Evolutionary conservation across 352 stramenopile genomes (phyloP).

Genomic region (Aphanomyces invadans): DNA sequence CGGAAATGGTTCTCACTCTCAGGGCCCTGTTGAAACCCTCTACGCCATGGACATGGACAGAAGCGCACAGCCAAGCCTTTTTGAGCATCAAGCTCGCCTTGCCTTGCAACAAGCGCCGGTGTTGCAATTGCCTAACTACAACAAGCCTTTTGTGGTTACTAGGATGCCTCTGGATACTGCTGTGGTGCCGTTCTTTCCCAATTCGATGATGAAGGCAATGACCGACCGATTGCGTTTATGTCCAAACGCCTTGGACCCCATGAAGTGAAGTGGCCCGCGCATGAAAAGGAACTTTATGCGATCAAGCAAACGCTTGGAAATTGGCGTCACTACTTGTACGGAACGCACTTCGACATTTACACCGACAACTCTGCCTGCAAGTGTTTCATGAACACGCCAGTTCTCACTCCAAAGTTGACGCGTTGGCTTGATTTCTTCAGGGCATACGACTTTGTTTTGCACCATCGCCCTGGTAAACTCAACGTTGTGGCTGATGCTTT

Average conservation of each 20-base stretch:
- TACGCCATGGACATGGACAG: conserved; percentile 1
- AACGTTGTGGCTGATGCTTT: conserved; percentile 10
- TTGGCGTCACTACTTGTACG: conserved; percentile 23
- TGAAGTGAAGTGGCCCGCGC: conserved; percentile 21
- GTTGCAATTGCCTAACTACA: conserved; percentile 26
- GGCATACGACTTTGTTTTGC: conserved; percentile 15
- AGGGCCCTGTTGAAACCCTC: conserved; percentile 12
- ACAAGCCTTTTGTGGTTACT: conserved; percentile 27
- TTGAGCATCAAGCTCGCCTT: conserved; percentile 18
- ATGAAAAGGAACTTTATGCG: conserved; percentile 24
- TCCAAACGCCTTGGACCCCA: conserved; percentile 17
- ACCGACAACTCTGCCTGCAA: conserved; percentile 18
- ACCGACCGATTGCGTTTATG: conserved; percentile 23
- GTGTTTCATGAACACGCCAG: conserved; percentile 20
- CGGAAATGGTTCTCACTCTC: not conserved
- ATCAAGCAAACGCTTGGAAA: conserved; percentile 23
- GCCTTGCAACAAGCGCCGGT: conserved; percentile 24
- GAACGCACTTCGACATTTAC: conserved; percentile 25
- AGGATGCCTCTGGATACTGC: conserved; percentile 5
- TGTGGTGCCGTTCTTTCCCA: conserved; percentile 19
- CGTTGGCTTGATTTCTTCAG: conserved; percentile 24
- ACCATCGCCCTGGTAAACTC: not conserved
- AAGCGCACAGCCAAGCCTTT: conserved; percentile 19
- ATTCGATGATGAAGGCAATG: not conserved
- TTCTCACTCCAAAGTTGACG: conserved; percentile 15